These are phyloP conservation scores for Stemphylium vesicarium DNA, from an alignment of 2,329 filamentous ascomycete species.

Conservation along the genomic window DNA sequence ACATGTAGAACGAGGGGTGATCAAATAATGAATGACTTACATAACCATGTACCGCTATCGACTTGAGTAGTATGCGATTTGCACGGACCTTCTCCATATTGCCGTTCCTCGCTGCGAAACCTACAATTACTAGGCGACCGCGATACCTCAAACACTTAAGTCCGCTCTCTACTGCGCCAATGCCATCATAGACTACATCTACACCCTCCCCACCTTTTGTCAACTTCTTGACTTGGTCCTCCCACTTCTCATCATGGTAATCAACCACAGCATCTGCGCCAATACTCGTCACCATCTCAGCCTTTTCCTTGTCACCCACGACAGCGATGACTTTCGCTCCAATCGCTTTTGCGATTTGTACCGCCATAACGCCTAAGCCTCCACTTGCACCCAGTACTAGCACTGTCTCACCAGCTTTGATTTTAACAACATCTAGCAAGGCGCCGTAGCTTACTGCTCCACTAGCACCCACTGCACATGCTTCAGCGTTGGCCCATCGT, in stretches of 20 bases:
- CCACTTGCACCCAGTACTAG: slow-evolving; percentile 64
- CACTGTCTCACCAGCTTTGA: slow-evolving; percentile 57
- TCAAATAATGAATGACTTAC: slow-evolving; percentile 12
- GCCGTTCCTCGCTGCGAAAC: slow-evolving; percentile 62
- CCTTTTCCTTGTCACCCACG: slow-evolving; percentile 57
- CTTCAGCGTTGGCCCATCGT: slow-evolving; percentile 55
- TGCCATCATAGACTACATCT: slow-evolving; percentile 64
- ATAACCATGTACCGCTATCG: slow-evolving; percentile 34
- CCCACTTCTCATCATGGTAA: slow-evolving; percentile 56
- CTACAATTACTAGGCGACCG: slow-evolving; percentile 63
- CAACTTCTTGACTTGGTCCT: slow-evolving; percentile 55
- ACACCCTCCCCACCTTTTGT: slow-evolving; percentile 59
- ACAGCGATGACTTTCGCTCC: slow-evolving; percentile 63
- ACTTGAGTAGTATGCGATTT: slow-evolving; percentile 34
- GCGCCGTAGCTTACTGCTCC: slow-evolving; percentile 63
- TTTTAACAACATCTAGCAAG: slow-evolving; percentile 50
- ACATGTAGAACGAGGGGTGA: background rate
- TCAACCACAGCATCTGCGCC: slow-evolving; percentile 55
- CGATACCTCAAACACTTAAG: slow-evolving; percentile 62
- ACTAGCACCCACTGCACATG: slow-evolving; percentile 61
- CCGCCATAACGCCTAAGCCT: slow-evolving; percentile 62
- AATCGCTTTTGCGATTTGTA: slow-evolving; percentile 61
- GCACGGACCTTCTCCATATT: slow-evolving; percentile 54
- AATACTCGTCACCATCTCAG: slow-evolving; percentile 47
- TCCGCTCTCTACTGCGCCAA: slow-evolving; percentile 62